phyloP scores from a whole-genome alignment of 1,284 basidiomycete species.

The Trametes polyzona region DNA sequence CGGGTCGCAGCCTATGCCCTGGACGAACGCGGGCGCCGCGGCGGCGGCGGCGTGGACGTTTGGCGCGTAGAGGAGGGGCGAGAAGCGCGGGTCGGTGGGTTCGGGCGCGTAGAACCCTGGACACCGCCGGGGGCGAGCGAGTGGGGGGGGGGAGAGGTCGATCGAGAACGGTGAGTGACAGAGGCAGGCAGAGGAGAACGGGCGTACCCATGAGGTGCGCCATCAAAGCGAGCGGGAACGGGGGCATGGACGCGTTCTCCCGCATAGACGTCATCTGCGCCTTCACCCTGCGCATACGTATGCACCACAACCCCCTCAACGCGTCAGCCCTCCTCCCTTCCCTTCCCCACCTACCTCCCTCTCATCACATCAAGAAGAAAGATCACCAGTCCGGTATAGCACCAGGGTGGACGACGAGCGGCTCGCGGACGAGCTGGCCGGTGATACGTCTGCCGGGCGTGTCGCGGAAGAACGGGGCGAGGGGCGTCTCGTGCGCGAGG shows the following conservation, averaged over 20 bases:
- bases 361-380: neutral
- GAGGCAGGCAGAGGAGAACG: neutral
- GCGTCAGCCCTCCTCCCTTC: too few relatives aligned
- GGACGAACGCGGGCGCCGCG: conserved; percentile 29
- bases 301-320: too few relatives aligned
- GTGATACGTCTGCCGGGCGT: conserved; percentile 7
- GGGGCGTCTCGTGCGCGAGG: conserved; percentile 23
- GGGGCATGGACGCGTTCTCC: conserved; percentile 26
- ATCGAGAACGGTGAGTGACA: too few relatives aligned
- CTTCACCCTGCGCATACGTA: conserved; percentile 15
- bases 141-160: too few relatives aligned
- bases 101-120: conserved; percentile 6
- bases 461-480: conserved; percentile 29
- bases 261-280: conserved; percentile 26
- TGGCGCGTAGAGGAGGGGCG: conserved; percentile 21
- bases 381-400: conserved; percentile 18
- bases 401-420: conserved; percentile 9
- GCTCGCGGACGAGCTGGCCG: conserved; percentile 18
- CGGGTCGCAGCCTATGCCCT: conserved; percentile 26
- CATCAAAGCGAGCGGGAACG: conserved; percentile 3
- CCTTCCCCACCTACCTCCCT: too few relatives aligned
- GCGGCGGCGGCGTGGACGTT: conserved; percentile 27
- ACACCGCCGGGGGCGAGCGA: neutral
- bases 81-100: conserved; percentile 20
- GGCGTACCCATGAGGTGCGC: neutral